Conservation (phyloP, 2,329 filamentous ascomycete genomes). For the Sporothrix pallida region DNA sequence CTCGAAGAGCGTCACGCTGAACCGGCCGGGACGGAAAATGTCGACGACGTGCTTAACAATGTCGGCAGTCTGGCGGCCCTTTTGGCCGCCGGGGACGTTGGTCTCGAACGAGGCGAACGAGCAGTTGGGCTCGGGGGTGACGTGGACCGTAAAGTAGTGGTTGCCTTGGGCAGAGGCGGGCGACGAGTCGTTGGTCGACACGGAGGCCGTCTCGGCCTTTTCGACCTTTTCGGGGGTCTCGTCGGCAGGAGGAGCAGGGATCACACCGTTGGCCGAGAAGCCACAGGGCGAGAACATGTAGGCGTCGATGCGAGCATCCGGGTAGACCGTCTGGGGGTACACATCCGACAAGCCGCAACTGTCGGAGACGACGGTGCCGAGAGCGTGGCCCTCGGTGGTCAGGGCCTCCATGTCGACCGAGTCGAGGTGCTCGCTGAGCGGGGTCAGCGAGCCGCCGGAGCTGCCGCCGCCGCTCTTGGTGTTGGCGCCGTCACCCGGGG, state of each 20-base stretch:
- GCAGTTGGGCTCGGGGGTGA: conserved; percentile 95
- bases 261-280: conserved; percentile 94
- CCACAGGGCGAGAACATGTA: conserved; percentile 97
- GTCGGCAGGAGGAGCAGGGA: conserved; percentile 68
- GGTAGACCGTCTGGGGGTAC: conserved; percentile 85
- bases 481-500: not conserved
- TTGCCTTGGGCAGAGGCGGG: conserved; percentile 51
- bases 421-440: conserved; percentile 59
- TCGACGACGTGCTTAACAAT: conserved; percentile 91
- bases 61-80: conserved; percentile 84
- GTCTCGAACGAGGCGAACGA: conserved; percentile 99
- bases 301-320: conserved; percentile 90
- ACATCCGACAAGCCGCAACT: conserved; percentile 86
- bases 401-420: conserved; percentile 66
- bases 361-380: conserved; percentile 91
- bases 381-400: conserved; percentile 89
- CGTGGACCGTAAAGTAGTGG: conserved; percentile 98
- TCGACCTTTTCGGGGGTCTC: conserved; percentile 48
- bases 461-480: conserved; percentile 40
- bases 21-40: conserved; percentile 97
- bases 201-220: conserved; percentile 47
- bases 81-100: conserved; percentile 89
- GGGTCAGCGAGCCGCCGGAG: conserved; percentile 60
- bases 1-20: conserved; percentile 96
- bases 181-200: conserved; percentile 22